Percentiles rank a stretch among this genome's conserved stretches.
phyloP scores from a whole-genome alignment of 106 monocot species.

The Dioscorea alata region DNA sequence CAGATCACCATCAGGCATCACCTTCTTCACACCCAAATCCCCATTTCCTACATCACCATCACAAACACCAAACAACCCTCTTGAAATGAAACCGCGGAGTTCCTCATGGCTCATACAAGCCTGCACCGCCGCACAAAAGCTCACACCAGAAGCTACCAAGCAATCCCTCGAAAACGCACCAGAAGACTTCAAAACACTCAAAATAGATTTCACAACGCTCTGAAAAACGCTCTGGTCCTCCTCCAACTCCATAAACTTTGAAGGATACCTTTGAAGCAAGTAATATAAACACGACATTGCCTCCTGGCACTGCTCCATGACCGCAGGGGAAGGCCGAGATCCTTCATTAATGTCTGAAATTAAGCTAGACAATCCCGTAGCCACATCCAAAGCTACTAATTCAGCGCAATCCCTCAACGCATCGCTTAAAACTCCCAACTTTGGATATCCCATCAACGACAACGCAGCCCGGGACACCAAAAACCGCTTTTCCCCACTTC shows the following conservation, averaged over 20 bases:
- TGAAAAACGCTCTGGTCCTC: slow-evolving; percentile 26
- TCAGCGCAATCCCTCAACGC: slow-evolving; percentile 52
- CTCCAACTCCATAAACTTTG: slow-evolving; percentile 37
- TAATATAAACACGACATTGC: slow-evolving; percentile 98
- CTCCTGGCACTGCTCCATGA: slow-evolving; percentile 99
- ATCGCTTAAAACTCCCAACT: slow-evolving; percentile 75
- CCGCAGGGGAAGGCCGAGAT: slow-evolving; percentile 65
- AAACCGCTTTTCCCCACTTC: slow-evolving; percentile 47
- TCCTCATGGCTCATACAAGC: slow-evolving; percentile 40
- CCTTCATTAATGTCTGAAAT: slow-evolving; percentile 46
- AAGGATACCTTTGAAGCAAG: slow-evolving; percentile 75
- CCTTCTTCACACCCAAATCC: slow-evolving; percentile 7
- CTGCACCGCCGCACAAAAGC: slow-evolving; percentile 86
- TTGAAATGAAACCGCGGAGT: slow-evolving; percentile 49
- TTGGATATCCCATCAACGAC: slow-evolving; percentile 81
- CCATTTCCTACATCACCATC: slow-evolving; percentile 7
- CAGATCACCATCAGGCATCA: slow-evolving; percentile 32
- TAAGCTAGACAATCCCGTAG: slow-evolving; percentile 43
- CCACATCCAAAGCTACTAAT: slow-evolving; percentile 59
- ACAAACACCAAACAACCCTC: slow-evolving; percentile 47
- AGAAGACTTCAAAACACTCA: slow-evolving; percentile 61
- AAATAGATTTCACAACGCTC: slow-evolving; percentile 31
- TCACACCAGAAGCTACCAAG: slow-evolving; percentile 90
- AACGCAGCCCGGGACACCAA: slow-evolving; percentile 65
- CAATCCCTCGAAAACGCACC: slow-evolving; percentile 86